These are phyloP conservation scores for Geranium brycei DNA, from an alignment of 345 rosid genomes.

Conservation along the genomic window DNA sequence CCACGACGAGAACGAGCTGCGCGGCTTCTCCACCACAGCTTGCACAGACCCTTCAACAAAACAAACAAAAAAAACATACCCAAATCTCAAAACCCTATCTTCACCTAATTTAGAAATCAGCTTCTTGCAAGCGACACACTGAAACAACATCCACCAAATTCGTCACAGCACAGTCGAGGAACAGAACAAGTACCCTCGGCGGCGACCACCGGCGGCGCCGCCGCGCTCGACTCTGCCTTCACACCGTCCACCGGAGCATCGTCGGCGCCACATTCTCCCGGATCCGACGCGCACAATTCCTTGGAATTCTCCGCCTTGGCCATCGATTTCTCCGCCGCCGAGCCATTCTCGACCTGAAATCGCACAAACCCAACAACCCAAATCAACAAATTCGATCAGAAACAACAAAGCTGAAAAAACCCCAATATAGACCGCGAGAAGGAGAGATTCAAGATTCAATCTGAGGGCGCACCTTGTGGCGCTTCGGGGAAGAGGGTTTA, in stretches of 20 bases:
- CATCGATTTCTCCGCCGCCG: conserved; percentile 33
- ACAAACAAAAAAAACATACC: neutral
- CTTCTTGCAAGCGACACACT: neutral
- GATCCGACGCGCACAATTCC: conserved; percentile 40
- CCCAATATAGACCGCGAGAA: neutral
- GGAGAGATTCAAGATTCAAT: neutral
- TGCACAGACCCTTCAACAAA: conserved; percentile 42
- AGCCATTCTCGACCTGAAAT: conserved; percentile 48
- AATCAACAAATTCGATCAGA: conserved; percentile 12
- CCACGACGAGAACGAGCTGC: conserved; percentile 39
- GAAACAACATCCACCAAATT: conserved; percentile 6
- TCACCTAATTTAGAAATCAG: neutral
- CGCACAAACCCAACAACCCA: conserved; percentile 3
- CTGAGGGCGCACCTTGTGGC: conserved; percentile 44
- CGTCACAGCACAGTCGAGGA: neutral
- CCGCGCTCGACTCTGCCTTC: conserved; percentile 41
- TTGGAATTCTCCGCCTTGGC: conserved; percentile 42
- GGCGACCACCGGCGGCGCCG: conserved; percentile 32
- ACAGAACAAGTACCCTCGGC: conserved; percentile 38
- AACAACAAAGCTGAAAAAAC: neutral
- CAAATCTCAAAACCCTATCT: neutral
- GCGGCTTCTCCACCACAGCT: conserved; percentile 35
- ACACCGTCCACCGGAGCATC: conserved; percentile 29
- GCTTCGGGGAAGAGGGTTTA: conserved; percentile 57
- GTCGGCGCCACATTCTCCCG: conserved; percentile 36